Base-by-base conservation (phyloP, 78 protist genomes). In the Dictyostelium capitatum region DNA sequence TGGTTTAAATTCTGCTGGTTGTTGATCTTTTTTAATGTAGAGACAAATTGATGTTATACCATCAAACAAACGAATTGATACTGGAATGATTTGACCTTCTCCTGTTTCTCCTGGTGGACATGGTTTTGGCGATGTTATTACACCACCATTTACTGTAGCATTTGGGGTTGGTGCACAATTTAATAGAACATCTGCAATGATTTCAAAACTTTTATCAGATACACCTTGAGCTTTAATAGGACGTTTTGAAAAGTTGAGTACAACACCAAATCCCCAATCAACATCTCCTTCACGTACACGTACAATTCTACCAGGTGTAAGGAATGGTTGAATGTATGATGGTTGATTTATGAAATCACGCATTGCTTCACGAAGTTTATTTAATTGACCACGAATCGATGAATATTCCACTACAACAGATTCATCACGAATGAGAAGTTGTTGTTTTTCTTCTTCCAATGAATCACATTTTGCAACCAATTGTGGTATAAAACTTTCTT, bases 251-350 rank as follows among this genome's bases (percentile, higher is more conserved):
- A 84, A 96, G 77, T 96, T 97, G 50, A 98, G 57, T 14, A 98
- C 65, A 17, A 81, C 94, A 75, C 98, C 99, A 97, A 97, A 98
- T 25, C 98, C 99, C 96, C 95, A 95, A 48, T 95, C 83, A 3
- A 23, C 47, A 6, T n/a, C 64, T 6, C 47, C 96, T 8, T 92
- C 96, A 28, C 82, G 50, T 3, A 96, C 82, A 19, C 72, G 90
- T 23, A 95, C 97, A 15, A 98, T 25, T 17, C 99, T 59, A 19
- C 99, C 99, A 50, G 98, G 96, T 32, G 92, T 91, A 23, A 98
- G 65, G 75, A 92, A 98, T 6, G 97, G 97, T 78, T 90, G 67
- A 4, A 83, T 81, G 92, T 90, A 62, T 8, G 82, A 19, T 23
- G 98, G 98, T 51, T 80, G 83, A 32, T 37, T 95, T 28, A 89